Evolutionary conservation across 371 early-diverging fungal genomes (phyloP), one percentile per base, ranked within the genome.

Genomic region (Rhizopus stolonifer): DNA sequence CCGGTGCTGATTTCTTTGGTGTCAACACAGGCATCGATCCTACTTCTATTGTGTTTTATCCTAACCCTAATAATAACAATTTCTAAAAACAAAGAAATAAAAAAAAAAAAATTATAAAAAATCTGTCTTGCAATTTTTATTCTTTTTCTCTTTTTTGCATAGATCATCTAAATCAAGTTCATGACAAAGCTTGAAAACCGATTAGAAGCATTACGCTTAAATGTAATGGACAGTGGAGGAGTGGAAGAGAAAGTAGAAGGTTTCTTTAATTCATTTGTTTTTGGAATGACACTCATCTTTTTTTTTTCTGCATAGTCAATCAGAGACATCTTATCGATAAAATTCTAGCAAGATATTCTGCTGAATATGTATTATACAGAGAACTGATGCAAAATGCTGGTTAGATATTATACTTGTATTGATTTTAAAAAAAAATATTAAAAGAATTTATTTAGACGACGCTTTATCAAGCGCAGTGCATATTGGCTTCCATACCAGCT

Each of bases 311-410:
- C 57, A 10, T 50, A 77, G 91, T 92, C 3, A 94, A 95, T 69
- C 94, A 94, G 65, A 80, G 95, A 21, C 92, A 92, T 64, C 78
- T 95, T 36, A 93, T 95, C 56, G 95, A 95, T 70, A 94, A 95
- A 79, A 92, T 94, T 34, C 74, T 93, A 13, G 94, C 92, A 14
- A 78, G 95, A 67, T 85, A 81, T 25, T 89, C 90, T 3, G 88
- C 92, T 7, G 91, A 91, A 61, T 85, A 78, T 69, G 85, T 84
- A 4, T 74, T 86, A 8, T 88, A 85, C 47, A 65, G 87, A 50
- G 86, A 91, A 70, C 71, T 94, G 8, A 81, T 93, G 70, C 95
- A 77, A 34, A 77, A 77, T 56, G 71, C 77, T 46, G 77, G 77
- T 59, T 36, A 36, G 36, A 23, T 7, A 19, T 2, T 13, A 7